phyloP scores from a whole-genome alignment of 176 grass and related monocot species.

The Musa acuminata region DNA sequence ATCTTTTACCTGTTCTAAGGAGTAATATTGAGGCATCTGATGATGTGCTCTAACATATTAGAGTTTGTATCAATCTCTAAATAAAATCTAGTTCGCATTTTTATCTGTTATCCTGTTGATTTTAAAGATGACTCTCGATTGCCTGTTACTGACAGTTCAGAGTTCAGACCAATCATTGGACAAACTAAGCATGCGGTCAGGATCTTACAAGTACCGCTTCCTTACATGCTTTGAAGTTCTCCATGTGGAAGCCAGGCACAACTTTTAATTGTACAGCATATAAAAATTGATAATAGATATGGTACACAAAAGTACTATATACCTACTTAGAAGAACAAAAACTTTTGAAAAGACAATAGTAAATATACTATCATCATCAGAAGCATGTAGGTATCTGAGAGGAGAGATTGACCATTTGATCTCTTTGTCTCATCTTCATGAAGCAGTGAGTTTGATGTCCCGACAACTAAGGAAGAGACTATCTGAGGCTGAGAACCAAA shows the following conservation, averaged over 20 bases:
- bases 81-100: no score
- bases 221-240: background rate
- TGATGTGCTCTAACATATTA: no score
- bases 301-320: background rate
- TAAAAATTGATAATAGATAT: background rate
- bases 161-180: no score
- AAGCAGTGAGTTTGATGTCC: slow-evolving; percentile 17
- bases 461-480: slow-evolving; percentile 35
- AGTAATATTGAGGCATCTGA: no score
- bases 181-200: no score
- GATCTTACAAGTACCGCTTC: background rate
- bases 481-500: slow-evolving; percentile 45
- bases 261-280: background rate
- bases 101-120: no score
- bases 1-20: no score
- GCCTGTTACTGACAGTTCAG: no score
- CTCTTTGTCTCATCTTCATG: slow-evolving; percentile 19
- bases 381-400: background rate
- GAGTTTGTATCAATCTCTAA: no score
- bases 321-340: background rate
- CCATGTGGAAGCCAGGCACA: background rate
- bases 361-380: background rate
- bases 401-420: slow-evolving; percentile 40
- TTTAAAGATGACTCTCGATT: no score
- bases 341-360: background rate